Evolutionary conservation across 225 moss, liverwort and hornwort species (phyloP).

Genomic region (Straminergon stramineum): DNA sequence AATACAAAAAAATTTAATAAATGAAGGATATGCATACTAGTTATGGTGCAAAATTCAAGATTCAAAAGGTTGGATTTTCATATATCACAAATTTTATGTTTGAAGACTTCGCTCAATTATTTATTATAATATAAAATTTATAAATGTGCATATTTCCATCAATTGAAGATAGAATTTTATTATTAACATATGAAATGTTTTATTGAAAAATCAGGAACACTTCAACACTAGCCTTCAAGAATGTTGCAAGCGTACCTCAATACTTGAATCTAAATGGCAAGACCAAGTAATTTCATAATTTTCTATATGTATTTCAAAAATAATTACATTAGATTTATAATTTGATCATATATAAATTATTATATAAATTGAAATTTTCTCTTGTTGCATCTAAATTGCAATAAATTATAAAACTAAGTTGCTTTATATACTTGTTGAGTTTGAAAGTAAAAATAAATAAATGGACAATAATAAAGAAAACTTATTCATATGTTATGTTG

Average conservation of each 20-base stretch:
- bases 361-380: too few species aligned
- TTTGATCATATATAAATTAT: too few species aligned
- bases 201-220: background rate
- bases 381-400: background rate
- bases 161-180: background rate
- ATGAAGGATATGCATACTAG: background rate
- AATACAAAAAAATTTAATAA: too few species aligned
- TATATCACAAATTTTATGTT: background rate
- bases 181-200: background rate
- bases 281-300: background rate
- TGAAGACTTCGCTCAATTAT: background rate
- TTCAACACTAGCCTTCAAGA: background rate
- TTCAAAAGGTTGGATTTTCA: background rate
- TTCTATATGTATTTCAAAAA: too few species aligned
- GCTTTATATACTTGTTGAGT: background rate
- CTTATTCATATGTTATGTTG: background rate
- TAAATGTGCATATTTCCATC: background rate
- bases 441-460: background rate
- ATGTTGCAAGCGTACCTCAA: background rate
- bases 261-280: background rate
- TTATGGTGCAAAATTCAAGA: background rate
- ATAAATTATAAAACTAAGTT: background rate
- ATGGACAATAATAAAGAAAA: accelerated
- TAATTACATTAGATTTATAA: background rate
- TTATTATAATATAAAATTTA: background rate